Base-by-base conservation (phyloP, 768 basidiomycete genomes). In the Leccinum aurantiacum region DNA sequence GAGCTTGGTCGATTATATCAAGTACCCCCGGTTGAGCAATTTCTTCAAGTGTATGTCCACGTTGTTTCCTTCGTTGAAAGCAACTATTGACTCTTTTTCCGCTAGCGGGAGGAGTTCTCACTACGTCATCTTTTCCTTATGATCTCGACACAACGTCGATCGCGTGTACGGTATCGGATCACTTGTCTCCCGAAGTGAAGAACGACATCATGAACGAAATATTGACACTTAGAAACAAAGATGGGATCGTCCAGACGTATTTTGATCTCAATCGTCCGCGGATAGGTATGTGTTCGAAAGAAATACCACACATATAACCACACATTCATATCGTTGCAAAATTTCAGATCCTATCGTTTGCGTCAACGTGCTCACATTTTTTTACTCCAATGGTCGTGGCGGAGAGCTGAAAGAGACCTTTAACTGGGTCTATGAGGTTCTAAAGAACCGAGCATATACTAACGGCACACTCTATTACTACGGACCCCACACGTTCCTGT, bases 161-260 rank as follows among this genome's bases (percentile, higher is more conserved):
- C 3, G 60, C 67, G 4, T 68, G 68, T n/a, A 64, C 52, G 11
- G 62, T 67, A 35, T 67, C 60, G 1, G 54, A 57, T 22, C 56
- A 67, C 17, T 17, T 61, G 2, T 64, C 59, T 15, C 38, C 4
- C 0, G 67, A 57, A 27, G 61, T 56, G 15, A 67, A 67, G 47
- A 57, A 69, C 41, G 64, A 60, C 22, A 69, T 69, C 53, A 69
- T 69, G 64, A 9, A 69, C 9, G 64, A 67, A 27, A 67, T 63
- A n/a, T 31, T 61, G 51, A 53, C 56, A 1, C 24, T 69, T 22
- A 69, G 49, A 27, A 63, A 58, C 2, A 53, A 59, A n/a, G 67
- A 69, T 11, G 65, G 65, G 7, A 69, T 68, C 10, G 58, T 69
- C 35, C 62, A 67, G 41, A 50, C 60, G 0, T 69, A 67, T 37